A percentile compares a stretch with the other conserved stretches of the same genome.
These are phyloP conservation scores for Skeletonema grethae DNA, from an alignment of 108 stramenopile species.

Conservation along the genomic window DNA sequence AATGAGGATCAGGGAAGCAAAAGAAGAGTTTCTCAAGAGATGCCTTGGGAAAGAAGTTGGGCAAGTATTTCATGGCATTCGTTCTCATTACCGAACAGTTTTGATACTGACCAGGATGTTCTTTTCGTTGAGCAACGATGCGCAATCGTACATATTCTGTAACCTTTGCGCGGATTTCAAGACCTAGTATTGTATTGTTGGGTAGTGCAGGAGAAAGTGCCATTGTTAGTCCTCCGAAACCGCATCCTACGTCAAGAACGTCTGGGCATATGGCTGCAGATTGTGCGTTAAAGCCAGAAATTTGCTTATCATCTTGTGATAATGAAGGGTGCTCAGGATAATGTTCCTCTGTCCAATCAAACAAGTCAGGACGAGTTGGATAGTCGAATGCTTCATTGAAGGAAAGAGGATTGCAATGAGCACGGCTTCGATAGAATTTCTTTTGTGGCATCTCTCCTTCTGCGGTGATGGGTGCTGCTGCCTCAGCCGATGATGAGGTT, in stretches of 20 bases:
- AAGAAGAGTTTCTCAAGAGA: conserved; percentile 91
- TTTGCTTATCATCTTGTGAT: conserved; percentile 12
- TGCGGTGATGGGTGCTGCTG: conserved; percentile 59
- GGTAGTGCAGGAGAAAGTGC: conserved; percentile 70
- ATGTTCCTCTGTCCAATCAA: conserved; percentile 89
- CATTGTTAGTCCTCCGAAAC: conserved; percentile 96
- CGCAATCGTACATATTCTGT: conserved; percentile 94
- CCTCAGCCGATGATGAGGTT: neutral
- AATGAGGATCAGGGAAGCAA: conserved; percentile 98
- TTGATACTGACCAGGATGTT: conserved; percentile 74
- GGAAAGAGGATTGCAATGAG: conserved; percentile 96
- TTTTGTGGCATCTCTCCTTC: conserved; percentile 93
- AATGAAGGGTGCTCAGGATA: conserved; percentile 60
- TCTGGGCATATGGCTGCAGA: conserved; percentile 29
- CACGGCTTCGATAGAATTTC: conserved; percentile 95
- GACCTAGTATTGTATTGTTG: conserved; percentile 81
- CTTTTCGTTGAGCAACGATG: conserved; percentile 84
- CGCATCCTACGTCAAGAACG: conserved; percentile 98
- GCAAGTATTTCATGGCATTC: conserved; percentile 93
- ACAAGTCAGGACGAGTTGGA: conserved; percentile 74
- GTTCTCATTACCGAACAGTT: conserved; percentile 88
- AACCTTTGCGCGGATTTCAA: conserved; percentile 97
- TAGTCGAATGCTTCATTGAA: conserved; percentile 94
- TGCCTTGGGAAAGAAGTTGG: conserved; percentile 61
- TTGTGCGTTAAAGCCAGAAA: conserved; percentile 2